Percentiles rank a stretch among this genome's conserved stretches.
Evolutionary conservation across 1,284 basidiomycete genomes (phyloP).

Genomic region (Erythrobasidium hasegawianum): DNA sequence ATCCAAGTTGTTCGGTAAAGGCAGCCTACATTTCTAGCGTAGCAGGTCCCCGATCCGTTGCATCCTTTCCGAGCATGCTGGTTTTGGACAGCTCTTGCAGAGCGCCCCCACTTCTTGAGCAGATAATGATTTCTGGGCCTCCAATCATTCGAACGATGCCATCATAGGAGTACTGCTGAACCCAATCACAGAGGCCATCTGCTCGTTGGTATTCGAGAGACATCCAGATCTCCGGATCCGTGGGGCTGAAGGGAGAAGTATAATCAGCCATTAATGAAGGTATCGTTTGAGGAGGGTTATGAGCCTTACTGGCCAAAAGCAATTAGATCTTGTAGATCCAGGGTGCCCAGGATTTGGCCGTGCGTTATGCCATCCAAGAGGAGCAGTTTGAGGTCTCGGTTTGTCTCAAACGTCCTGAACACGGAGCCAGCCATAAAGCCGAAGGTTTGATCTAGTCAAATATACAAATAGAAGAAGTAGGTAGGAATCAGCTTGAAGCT

Average conservation of each 20-base stretch:
- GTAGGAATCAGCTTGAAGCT: no score
- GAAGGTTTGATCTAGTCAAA: neutral
- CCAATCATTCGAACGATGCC: neutral
- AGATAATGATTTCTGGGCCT: neutral
- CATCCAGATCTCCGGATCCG: neutral
- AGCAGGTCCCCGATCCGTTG: no score
- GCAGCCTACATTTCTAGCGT: no score
- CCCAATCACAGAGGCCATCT: neutral
- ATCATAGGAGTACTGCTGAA: neutral
- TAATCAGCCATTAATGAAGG: no score
- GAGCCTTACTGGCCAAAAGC: slow-evolving; percentile 4
- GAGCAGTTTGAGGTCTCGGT: neutral
- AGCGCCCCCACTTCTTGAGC: neutral
- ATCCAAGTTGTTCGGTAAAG: no score
- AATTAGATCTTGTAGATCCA: neutral
- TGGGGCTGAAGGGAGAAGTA: no score
- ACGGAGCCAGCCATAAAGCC: neutral
- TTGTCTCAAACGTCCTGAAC: neutral
- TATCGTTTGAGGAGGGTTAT: no score
- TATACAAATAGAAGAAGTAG: no score
- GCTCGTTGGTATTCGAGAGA: neutral
- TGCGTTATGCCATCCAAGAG: neutral
- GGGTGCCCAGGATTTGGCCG: neutral
- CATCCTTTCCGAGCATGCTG: neutral
- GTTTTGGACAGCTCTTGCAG: neutral